Evolutionary conservation across 2,329 filamentous ascomycete genomes (phyloP).

Genomic region (Davidsoniella virescens): DNA sequence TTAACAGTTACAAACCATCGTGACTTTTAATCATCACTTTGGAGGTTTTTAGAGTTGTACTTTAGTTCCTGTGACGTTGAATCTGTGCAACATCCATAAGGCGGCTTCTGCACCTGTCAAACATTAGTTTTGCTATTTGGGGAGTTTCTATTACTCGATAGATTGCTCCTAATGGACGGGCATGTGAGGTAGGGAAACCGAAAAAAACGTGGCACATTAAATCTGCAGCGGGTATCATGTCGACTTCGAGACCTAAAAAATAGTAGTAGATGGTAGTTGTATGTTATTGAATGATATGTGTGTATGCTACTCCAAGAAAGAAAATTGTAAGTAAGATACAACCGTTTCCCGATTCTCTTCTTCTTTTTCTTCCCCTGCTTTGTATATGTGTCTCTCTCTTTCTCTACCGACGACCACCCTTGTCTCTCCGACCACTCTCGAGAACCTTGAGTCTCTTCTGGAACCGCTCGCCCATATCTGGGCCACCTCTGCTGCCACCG

Average conservation of each 20-base stretch:
- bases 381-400: background rate
- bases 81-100: too few relatives aligned
- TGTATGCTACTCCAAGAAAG: background rate
- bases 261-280: background rate
- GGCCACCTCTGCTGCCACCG: conserved; percentile 36
- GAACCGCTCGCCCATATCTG: conserved; percentile 57
- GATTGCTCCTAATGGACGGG: background rate
- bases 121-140: background rate
- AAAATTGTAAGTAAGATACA: background rate
- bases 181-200: too few relatives aligned
- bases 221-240: too few relatives aligned
- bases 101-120: background rate
- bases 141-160: conserved; percentile 10
- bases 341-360: background rate
- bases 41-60: background rate
- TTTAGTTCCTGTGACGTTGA: too few relatives aligned
- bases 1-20: too few relatives aligned
- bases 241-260: too few relatives aligned
- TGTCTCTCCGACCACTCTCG: conserved; percentile 29
- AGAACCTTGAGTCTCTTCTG: conserved; percentile 49
- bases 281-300: background rate
- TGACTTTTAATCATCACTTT: too few relatives aligned
- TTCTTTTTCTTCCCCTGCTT: background rate
- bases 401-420: conserved; percentile 17
- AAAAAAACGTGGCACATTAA: too few relatives aligned